Percentiles rank a stretch among this genome's conserved stretches.
Evolutionary conservation across 1,284 basidiomycete genomes (phyloP).

Genomic region (Tilletiaria anomala): DNA sequence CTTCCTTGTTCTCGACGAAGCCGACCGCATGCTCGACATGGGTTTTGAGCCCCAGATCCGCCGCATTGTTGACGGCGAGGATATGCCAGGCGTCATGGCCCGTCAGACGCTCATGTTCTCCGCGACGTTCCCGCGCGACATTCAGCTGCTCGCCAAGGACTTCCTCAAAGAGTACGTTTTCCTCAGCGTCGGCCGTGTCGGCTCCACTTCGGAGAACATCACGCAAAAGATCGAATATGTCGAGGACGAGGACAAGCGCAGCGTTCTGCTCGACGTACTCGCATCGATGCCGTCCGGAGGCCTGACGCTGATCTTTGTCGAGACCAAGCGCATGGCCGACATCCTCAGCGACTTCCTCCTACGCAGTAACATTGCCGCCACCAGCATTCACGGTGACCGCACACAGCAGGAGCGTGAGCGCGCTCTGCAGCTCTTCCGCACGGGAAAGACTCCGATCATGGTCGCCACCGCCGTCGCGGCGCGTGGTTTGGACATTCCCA

Average conservation of each 20-base stretch:
- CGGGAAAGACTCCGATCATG: conserved; percentile 84
- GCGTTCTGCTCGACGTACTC: conserved; percentile 85
- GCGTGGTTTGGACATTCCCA: conserved; percentile 97
- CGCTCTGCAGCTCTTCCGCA: conserved; percentile 87
- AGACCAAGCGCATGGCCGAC: conserved; percentile 99
- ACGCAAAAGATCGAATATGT: conserved; percentile 97
- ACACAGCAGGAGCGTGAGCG: conserved; percentile 93
- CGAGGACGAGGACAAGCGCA: conserved; percentile 92
- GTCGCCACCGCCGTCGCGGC: conserved; percentile 97
- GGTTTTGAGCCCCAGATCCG: conserved; percentile 99
- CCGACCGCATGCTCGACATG: conserved; percentile 99
- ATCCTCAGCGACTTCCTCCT: conserved; percentile 94
- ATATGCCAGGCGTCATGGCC: conserved; percentile 83
- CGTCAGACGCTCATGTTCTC: conserved; percentile 99
- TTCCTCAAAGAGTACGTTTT: conserved; percentile 77
- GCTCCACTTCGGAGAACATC: conserved; percentile 97
- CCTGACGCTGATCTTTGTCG: conserved; percentile 90
- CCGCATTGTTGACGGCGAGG: conserved; percentile 91
- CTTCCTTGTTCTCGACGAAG: conserved; percentile 96
- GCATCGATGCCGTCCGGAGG: conserved; percentile 59
- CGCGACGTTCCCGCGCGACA: conserved; percentile 97
- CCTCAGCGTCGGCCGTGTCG: conserved; percentile 94
- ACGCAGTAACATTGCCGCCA: conserved; percentile 63
- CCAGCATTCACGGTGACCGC: conserved; percentile 95
- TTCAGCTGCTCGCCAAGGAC: conserved; percentile 88